Evolutionary conservation across 352 stramenopile genomes (phyloP), one percentile per base, ranked within the genome.

Genomic region (Phytophthora fragariaefolia): DNA sequence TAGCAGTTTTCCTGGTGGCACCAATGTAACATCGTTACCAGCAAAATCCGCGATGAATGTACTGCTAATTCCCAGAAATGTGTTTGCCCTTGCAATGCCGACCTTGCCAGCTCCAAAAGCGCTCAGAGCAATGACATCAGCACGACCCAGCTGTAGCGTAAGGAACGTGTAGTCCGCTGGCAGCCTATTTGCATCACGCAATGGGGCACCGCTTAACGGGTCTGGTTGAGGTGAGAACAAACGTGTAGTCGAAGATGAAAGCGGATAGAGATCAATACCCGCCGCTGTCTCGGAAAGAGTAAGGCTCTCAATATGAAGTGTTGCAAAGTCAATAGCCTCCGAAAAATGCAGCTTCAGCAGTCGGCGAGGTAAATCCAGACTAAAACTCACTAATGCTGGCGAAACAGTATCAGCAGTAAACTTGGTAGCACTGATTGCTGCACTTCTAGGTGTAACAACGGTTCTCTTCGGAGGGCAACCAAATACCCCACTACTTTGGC

Each of bases 311-410:
- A 90, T 63, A 6, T 66, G 56, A 4, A 85, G 51, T 1, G 36
- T 80, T 3, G 56, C 27, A 20, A 61, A 71, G 48, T 93, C 50
- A 26, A 95, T 79, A 1, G 84, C 71, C 52, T 95, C 80, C 0
- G 82, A 90, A 65, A 95, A 93, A 30, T 69, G 81, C 15, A 95
- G 50, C 51, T 89, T 90, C 7, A 93, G 18, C 10, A 93, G 59
- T 52, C 71, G 64, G 8, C 77, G 69, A 1, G 77, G 51, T 15
- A 90, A 55, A 55, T 95, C 87, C 20, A 91, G 53, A 6, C 68
- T 89, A 54, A 85, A 95, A 8, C 80, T 76, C 15, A 90, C 6
- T 5, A 95, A 67, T 18, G 49, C 54, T 0, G 87, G 84, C 10
- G 30, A n/a, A 0, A 77, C 68, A 9, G 70, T 77, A 56, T 95